Evolutionary conservation across 768 basidiomycete genomes (phyloP), one percentile per base, ranked within the genome.

Genomic region (Kwoniella europaea): DNA sequence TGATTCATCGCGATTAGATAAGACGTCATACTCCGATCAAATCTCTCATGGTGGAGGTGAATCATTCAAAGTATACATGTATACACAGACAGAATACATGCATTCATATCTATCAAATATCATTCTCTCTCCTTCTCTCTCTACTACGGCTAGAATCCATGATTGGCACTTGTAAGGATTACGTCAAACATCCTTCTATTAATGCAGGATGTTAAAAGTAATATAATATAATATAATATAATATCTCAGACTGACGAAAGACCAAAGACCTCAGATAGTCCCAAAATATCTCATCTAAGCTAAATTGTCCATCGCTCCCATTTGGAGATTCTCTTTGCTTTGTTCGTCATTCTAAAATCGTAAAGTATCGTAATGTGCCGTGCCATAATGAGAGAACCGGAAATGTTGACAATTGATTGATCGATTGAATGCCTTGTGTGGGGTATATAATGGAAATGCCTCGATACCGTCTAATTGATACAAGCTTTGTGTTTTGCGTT

Each of bases 391-490:
- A 50, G 24, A 24, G 20, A 24, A 55, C 16, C n/a, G 20, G 20
- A 52, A 52, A 20, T 52, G 16, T 10, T 52, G 50, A 52, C 50
- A 35, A 6, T 35, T 52, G 54, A 55, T 22, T 22, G 59, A 61
- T 61, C n/a, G 42, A 61, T 35, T 61, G 63, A 35, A 59, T 57
- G 65, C 50, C 55, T 56, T 56, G 20, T 56, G 20, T 55, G 27
- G 64, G 65, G 65, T 66, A 66, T 67, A 59, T 44, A 41, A 54
- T 24, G 55, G 18, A 42, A 46, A 66, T 54, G 67, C 56, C 68
- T 52, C 63, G 29, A 44, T 50, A 42, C 50, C 41, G 54, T 61
- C 56, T 59, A 61, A 69, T 57, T 60, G 68, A 70, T 70, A 70
- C 68, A 68, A 68, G 67, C 67, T 52, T 62, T 50, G 54, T 55